Evolutionary conservation across 2,329 filamentous ascomycete species (phyloP), one percentile per base, ranked within the genome.

Genomic region (Pestalotiopsis sp.): DNA sequence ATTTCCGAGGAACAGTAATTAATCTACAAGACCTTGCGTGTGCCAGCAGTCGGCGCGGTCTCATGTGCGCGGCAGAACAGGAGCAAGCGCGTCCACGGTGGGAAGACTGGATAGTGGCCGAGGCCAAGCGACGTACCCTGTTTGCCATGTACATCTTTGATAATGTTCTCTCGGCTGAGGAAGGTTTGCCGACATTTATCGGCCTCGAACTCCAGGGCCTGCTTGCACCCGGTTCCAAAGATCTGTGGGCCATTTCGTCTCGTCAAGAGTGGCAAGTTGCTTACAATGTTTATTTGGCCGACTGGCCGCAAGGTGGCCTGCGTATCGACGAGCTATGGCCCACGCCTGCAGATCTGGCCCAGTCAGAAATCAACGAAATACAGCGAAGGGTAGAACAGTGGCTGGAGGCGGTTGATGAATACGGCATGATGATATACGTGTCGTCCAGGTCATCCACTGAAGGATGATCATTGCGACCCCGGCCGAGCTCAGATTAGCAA

Each of bases 91-190:
- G 81, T 2, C 86, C 86, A 0, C 75, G 67, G 6, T 88, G 86
- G 87, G 85, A 87, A 68, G 77, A 80, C 1, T 89, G 87, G 87
- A 82, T 88, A 4, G 74, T 86, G 0, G 83, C 83, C 0, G 85
- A 87, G 58, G 80, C 87, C 0, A 89, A 87, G 69, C 80, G 86
- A 2, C 80, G 87, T 4, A 83, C 84, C 0, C 69, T 89, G 0
- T 87, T 81, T 68, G 79, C 80, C 0, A 85, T 87, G 81, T 89
- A 88, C 67, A 75, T 89, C 3, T 83, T 89, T 58, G 85, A 86
- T 68, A 87, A 82, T 57, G 73, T 87, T 0, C 81, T 87, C 6
- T 81, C 82, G 1, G 73, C 80, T 0, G 77, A 82, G 9, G 79
- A 85, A 4, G 78, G 79, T 0, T 71, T 85, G 0, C 82, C 84